phyloP scores from a whole-genome alignment of 1,139 yeast genomes.

The Pichia sp. region DNA sequence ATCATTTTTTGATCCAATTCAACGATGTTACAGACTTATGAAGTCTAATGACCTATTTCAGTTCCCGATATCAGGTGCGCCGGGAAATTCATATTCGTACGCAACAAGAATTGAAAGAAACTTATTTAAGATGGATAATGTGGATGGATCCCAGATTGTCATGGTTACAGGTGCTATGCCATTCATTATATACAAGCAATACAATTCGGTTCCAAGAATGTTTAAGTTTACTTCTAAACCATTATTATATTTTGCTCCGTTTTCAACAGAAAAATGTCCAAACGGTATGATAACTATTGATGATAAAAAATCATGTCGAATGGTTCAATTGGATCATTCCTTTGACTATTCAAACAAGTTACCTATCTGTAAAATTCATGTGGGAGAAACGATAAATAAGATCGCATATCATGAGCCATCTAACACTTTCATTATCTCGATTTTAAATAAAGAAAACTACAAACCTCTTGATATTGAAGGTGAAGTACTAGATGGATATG shows the following conservation, averaged over 20 bases:
- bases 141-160: slow-evolving; percentile 49
- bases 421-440: slow-evolving; percentile 57
- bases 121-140: slow-evolving; percentile 49
- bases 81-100: slow-evolving; percentile 61
- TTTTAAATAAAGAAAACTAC: slow-evolving; percentile 52
- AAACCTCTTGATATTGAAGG: slow-evolving; percentile 73
- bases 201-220: slow-evolving; percentile 57
- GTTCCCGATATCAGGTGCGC: slow-evolving; percentile 58
- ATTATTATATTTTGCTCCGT: slow-evolving; percentile 54
- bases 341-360: slow-evolving; percentile 55
- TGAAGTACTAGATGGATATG: slow-evolving; percentile 50
- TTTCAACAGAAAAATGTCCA: slow-evolving; percentile 26
- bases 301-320: slow-evolving; percentile 62
- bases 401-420: slow-evolving; percentile 68
- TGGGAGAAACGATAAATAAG: slow-evolving; percentile 61
- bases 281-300: slow-evolving; percentile 70
- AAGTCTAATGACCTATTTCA: slow-evolving; percentile 38
- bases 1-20: slow-evolving; percentile 36
- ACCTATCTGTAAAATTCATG: slow-evolving; percentile 46
- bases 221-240: slow-evolving; percentile 61
- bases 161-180: slow-evolving; percentile 75
- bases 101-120: slow-evolving; percentile 67
- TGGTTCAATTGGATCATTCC: slow-evolving; percentile 40
- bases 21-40: slow-evolving; percentile 38
- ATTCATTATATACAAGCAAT: slow-evolving; percentile 55